Conservation (phyloP, 345 rosid genomes). For the Boechera stricta region DNA sequence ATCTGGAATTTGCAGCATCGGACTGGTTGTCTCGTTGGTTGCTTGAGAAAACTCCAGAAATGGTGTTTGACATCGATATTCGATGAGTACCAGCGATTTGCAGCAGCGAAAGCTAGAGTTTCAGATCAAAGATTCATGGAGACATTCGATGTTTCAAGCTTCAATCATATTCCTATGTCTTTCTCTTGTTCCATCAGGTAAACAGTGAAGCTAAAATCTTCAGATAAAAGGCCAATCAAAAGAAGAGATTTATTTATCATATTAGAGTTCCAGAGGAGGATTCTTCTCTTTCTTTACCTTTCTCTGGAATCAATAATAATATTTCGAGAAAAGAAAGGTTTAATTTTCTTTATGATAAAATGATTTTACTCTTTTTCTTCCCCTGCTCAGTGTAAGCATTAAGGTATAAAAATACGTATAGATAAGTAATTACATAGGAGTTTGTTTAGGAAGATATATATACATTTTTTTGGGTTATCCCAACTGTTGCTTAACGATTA, state of each 20-base stretch:
- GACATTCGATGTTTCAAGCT: constrained; percentile 78
- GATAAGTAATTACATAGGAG: not conserved
- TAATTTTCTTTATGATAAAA: not conserved
- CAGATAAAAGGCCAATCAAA: constrained; percentile 9
- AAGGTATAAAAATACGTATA: constrained; percentile 33
- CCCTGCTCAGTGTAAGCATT: constrained; percentile 27
- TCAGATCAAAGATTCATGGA: constrained; percentile 98
- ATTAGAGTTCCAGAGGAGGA: constrained; percentile 30
- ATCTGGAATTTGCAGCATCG: constrained; percentile 68
- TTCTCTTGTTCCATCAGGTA: constrained; percentile 74
- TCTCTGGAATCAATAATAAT: constrained; percentile 40
- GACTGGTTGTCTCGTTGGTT: constrained; percentile 92
- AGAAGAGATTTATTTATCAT: constrained; percentile 18
- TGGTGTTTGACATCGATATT: constrained; percentile 91
- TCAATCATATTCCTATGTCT: constrained; percentile 72
- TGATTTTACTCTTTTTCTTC: not conserved
- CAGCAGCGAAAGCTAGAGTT: constrained; percentile 93
- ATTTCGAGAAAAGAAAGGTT: constrained; percentile 14
- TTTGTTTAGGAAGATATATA: constrained; percentile 5
- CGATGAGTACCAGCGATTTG: constrained; percentile 94
- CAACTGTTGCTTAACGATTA: not conserved
- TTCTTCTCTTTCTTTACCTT: constrained; percentile 36
- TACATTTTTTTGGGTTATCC: constrained; percentile 18
- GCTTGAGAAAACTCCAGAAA: constrained; percentile 84
- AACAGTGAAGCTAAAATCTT: constrained; percentile 17